Base-by-base conservation (phyloP, 2,329 filamentous ascomycete genomes). In the Coniosporium tulheliwenetii region DNA sequence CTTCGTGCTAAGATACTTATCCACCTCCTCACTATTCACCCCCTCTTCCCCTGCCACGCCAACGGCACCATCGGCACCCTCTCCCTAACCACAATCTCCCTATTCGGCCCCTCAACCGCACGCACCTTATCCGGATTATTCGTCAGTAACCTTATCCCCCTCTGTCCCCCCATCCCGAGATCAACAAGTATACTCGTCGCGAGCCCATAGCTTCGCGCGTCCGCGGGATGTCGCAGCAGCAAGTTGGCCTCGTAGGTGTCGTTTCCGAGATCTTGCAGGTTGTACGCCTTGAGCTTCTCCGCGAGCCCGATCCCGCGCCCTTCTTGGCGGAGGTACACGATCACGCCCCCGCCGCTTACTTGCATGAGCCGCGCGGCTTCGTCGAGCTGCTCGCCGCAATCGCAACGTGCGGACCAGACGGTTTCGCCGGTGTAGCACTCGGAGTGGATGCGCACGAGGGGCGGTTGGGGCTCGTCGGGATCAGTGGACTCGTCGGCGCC, bases 371-470 rank as follows among this genome's bases (percentile, higher is more conserved):
- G 75, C 1, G 89, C 91, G 1, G 91, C 91, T 65, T 98, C 91
- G 59, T 98, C 91, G 2, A 98, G 72, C 59, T 98, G 91, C 63
- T 98, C 91, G 42, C 91, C 91, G 59, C 91, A 98, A 63, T 98
- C 91, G 64, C 91, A 98, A 26, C 91, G 79, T 31, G 91, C 89
- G 7, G 87, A 95, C 91, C 91, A 96, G 1, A 93, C 91, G 1
- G 91, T 98, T 67, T 98, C 91, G 44, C 91, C 91, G 0, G 91
- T 98, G 61, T 98, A 98, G 64, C 91, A 98, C 62, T 98, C 91
- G 2, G 85, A 93, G 60, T 98, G 91, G 55, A 98, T 98, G 43
- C 91, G 75, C 37, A 98, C 89, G 33, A 98, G 67, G 0, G 91
- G 85, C 1, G 81, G 61, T 10, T 60, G 56, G 2, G 55, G 49